Evolutionary conservation across 2,329 filamentous ascomycete species (phyloP), one percentile per base, ranked within the genome.

Genomic region (Talaromyces sp.): DNA sequence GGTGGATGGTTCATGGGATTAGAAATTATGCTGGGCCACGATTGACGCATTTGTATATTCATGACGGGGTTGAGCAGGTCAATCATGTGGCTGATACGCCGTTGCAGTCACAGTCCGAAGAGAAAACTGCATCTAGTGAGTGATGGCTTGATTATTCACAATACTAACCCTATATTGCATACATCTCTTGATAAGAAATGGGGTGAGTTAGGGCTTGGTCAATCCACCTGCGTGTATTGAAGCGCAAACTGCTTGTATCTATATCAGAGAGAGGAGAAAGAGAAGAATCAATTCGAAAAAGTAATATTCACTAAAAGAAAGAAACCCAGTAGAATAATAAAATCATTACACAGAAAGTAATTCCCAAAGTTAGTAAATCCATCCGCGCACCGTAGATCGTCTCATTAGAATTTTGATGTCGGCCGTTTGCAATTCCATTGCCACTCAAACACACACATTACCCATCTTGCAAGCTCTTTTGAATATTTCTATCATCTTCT

Each of bases 1-100:
- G 80, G 81, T 82, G 80, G 79, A 27, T 64, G 37, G 10, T 50
- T 8, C 50, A 64, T 22, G 62, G 62, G 10, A 19, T 64, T 16
- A 48, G 5, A 9, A 37, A 64, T 16, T 64, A 64, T 24, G 27
- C 35, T 33, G 60, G 60, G 11, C 60, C 60, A 14, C 60, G 60
- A 16, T 56, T 62, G 60, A 62, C 60, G 22, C 60, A 62, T 56
- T 56, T 62, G 48, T 62, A 62, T 45, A 33, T 62, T 19, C 60
- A 62, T 62, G 48, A 62, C 14, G 48, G 50, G 24, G 31, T 13
- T 33, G 56, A 56, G 52, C 52, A 56, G 52, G n/a, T 56, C 33
- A 37, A 33, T 37, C 31, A 45, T 19, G 39, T n/a, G 24, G 8
- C 56, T 43, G 24, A 9, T 31, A 33, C 19, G 13, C 56, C 39